These are phyloP conservation scores for Trichoderma polysporum DNA, from an alignment of 2,329 filamentous ascomycete species.

Conservation along the genomic window DNA sequence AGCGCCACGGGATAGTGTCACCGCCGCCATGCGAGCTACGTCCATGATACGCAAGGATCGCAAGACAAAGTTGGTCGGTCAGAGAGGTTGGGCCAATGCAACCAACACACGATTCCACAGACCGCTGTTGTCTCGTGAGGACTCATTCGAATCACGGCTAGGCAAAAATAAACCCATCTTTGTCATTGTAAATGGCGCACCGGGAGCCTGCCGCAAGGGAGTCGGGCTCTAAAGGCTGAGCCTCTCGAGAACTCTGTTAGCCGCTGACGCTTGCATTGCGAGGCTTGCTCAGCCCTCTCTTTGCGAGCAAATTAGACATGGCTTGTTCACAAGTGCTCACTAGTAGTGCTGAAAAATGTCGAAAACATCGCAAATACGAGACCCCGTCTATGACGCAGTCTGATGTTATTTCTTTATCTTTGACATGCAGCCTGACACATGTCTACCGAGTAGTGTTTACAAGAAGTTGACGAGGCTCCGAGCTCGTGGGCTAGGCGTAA, in stretches of 20 bases:
- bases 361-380: not conserved
- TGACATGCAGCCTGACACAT: not conserved
- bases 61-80: not conserved
- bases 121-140: not conserved
- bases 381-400: not conserved
- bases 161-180: not conserved
- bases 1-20: not conserved
- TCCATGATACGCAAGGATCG: not conserved
- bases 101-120: not conserved
- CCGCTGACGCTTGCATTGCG: not conserved
- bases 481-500: not conserved
- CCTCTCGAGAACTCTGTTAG: not conserved
- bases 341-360: not conserved
- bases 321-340: not conserved
- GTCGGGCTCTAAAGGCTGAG: constrained; percentile 5
- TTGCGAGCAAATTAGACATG: not conserved
- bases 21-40: not conserved
- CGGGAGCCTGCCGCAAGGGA: not conserved
- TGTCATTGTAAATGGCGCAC: not conserved
- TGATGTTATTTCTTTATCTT: not conserved
- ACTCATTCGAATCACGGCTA: not conserved
- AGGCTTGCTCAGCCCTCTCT: constrained; percentile 9
- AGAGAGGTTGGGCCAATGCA: not conserved
- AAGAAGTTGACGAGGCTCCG: not conserved
- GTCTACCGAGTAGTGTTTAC: not conserved